phyloP scores from a whole-genome alignment of 2,329 filamentous ascomycete genomes.

The Acrocalymma vagum region DNA sequence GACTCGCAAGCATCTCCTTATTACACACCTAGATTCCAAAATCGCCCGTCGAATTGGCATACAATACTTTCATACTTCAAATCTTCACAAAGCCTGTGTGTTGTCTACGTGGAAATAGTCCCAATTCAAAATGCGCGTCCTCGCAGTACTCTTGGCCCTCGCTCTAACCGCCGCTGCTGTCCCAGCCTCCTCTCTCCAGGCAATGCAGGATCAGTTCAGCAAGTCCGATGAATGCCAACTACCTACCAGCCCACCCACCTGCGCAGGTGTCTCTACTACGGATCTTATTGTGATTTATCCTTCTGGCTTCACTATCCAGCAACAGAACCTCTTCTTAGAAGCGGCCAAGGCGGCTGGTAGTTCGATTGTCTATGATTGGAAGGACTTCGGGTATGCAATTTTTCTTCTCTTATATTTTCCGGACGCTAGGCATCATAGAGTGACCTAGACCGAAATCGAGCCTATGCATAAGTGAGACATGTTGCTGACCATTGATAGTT shows the following conservation, averaged over 20 bases:
- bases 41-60: background rate
- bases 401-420: background rate
- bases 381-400: conserved; percentile 17
- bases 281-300: conserved; percentile 21
- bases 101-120: background rate
- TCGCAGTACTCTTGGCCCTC: conserved; percentile 5
- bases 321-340: conserved; percentile 9
- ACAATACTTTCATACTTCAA: background rate
- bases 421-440: background rate
- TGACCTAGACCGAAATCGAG: background rate
- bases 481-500: conserved; percentile 13
- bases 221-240: conserved; percentile 13
- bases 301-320: background rate
- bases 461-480: background rate
- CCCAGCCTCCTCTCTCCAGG: conserved; percentile 1
- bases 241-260: conserved; percentile 12
- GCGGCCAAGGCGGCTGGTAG: conserved; percentile 16
- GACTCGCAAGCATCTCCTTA: no score
- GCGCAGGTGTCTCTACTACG: conserved; percentile 11
- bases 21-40: no score
- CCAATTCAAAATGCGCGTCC: background rate
- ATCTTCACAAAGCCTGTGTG: conserved; percentile 1
- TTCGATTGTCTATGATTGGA: conserved; percentile 17
- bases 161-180: conserved; percentile 1
- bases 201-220: conserved; percentile 2